These are phyloP conservation scores for Sclerotinia borealis DNA, from an alignment of 2,329 filamentous ascomycete genomes.

Conservation along the genomic window DNA sequence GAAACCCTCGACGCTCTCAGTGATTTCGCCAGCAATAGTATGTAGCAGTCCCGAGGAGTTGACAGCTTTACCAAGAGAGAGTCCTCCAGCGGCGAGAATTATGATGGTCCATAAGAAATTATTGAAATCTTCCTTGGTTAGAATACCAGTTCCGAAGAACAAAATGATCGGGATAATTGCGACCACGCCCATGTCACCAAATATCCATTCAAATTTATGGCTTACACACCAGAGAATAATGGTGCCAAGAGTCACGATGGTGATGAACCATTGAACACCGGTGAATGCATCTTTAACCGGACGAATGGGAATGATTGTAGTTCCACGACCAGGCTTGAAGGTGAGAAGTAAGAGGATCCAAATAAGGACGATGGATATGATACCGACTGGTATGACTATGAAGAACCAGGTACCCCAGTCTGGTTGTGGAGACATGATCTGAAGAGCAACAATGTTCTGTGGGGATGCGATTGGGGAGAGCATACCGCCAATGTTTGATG, in stretches of 20 bases:
- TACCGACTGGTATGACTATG: conserved; percentile 84
- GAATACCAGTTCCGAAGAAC: conserved; percentile 92
- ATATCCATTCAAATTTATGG: conserved; percentile 78
- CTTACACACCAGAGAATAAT: conserved; percentile 90
- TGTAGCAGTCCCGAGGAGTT: conserved; percentile 88
- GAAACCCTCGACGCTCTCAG: conserved; percentile 65
- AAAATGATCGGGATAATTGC: conserved; percentile 92
- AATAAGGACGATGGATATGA: conserved; percentile 80
- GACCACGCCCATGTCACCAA: conserved; percentile 97
- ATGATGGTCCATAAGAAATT: conserved; percentile 99
- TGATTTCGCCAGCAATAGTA: conserved; percentile 77
- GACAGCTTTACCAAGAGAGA: conserved; percentile 89
- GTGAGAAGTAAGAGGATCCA: conserved; percentile 81
- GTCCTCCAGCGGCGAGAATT: conserved; percentile 87
- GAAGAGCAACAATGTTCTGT: conserved; percentile 92
- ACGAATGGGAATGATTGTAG: conserved; percentile 85
- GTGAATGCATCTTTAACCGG: conserved; percentile 84
- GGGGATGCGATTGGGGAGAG: conserved; percentile 95
- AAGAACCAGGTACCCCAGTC: conserved; percentile 98
- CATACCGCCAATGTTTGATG: conserved; percentile 93
- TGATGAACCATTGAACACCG: conserved; percentile 89
- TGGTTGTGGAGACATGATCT: conserved; percentile 88
- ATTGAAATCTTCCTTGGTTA: conserved; percentile 99
- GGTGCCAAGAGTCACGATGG: conserved; percentile 71
- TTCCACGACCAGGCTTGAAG: conserved; percentile 79